These are phyloP conservation scores for Phytophthora macrochlamydospora DNA, from an alignment of 352 stramenopile species.

Conservation along the genomic window DNA sequence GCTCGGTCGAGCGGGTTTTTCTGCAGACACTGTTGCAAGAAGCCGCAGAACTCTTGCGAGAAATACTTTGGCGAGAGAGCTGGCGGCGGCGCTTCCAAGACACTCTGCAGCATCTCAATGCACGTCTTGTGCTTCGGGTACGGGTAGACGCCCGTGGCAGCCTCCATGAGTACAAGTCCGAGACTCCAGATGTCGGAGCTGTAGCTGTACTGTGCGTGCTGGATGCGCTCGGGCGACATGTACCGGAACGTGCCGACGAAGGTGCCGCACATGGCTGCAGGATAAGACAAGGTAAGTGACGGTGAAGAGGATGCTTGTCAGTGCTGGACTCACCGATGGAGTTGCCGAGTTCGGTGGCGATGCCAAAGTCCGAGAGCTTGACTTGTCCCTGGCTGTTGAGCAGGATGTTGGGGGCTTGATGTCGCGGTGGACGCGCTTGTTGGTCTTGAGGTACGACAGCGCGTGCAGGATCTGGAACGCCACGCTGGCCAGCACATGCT, in stretches of 20 bases:
- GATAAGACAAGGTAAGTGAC: slow-evolving; percentile 14
- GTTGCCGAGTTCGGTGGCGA: slow-evolving; percentile 86
- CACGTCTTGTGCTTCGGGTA: slow-evolving; percentile 84
- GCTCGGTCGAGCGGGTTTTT: slow-evolving; percentile 70
- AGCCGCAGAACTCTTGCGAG: slow-evolving; percentile 75
- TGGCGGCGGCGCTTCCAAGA: slow-evolving; percentile 72
- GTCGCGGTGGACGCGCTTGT: slow-evolving; percentile 92
- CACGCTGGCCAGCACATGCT: slow-evolving; percentile 90
- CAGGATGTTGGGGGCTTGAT: slow-evolving; percentile 98
- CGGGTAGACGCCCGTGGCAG: slow-evolving; percentile 86
- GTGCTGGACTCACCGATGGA: slow-evolving; percentile 65
- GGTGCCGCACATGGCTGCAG: slow-evolving; percentile 91
- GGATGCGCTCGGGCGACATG: slow-evolving; percentile 92
- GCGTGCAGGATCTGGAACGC: slow-evolving; percentile 95
- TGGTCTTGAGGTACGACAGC: slow-evolving; percentile 94
- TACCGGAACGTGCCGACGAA: slow-evolving; percentile 95
- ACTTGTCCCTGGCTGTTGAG: slow-evolving; percentile 91
- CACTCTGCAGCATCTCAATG: slow-evolving; percentile 87
- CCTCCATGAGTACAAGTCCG: slow-evolving; percentile 92
- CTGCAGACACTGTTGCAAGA: slow-evolving; percentile 68
- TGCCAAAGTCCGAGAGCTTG: slow-evolving; percentile 98
- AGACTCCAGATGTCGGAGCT: slow-evolving; percentile 94
- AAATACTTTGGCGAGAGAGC: slow-evolving; percentile 72
- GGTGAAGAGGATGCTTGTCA: background rate
- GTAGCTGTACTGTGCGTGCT: slow-evolving; percentile 89